Percentiles rank a stretch among this genome's conserved stretches.
These are phyloP conservation scores for Mycocalia duriaeana DNA, from an alignment of 1,284 basidiomycete species.

Conservation along the genomic window DNA sequence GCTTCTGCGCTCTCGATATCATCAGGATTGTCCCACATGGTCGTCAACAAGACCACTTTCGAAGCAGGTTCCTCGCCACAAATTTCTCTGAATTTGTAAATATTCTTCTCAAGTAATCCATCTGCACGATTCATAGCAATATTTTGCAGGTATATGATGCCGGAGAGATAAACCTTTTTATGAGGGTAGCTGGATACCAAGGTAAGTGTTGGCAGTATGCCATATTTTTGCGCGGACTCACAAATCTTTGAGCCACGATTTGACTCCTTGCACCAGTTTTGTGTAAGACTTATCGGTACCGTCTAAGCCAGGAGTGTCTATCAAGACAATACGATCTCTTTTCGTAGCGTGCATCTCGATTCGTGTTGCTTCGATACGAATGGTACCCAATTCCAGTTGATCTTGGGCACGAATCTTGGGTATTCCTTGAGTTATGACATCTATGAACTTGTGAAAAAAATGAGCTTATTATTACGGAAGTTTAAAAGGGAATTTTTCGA, in stretches of 20 bases:
- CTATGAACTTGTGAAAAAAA: conserved; percentile 1
- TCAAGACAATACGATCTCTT: conserved; percentile 6
- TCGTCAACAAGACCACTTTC: conserved; percentile 4
- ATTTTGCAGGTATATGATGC: conserved; percentile 9
- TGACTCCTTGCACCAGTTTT: conserved; percentile 7
- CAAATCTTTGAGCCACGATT: conserved; percentile 8
- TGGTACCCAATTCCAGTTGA: background rate
- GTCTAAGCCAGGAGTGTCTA: conserved; percentile 13
- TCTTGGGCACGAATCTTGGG: background rate
- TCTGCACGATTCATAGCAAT: conserved; percentile 8
- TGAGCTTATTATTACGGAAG: background rate
- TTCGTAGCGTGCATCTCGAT: background rate
- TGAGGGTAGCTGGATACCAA: conserved; percentile 5
- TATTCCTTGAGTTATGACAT: background rate
- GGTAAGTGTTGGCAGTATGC: background rate
- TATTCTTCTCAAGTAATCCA: conserved; percentile 2
- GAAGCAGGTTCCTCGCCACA: conserved; percentile 5
- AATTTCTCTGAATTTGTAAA: conserved; percentile 5
- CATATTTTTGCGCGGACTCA: conserved; percentile 1
- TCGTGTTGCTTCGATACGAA: background rate
- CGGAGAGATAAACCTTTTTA: conserved; percentile 1
- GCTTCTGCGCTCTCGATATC: background rate
- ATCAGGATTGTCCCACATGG: conserved; percentile 3
- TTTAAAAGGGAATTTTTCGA: background rate
- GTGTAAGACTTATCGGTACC: conserved; percentile 9